Base-by-base conservation (phyloP, 495 filamentous ascomycete genomes). In the Penicillium parvum region DNA sequence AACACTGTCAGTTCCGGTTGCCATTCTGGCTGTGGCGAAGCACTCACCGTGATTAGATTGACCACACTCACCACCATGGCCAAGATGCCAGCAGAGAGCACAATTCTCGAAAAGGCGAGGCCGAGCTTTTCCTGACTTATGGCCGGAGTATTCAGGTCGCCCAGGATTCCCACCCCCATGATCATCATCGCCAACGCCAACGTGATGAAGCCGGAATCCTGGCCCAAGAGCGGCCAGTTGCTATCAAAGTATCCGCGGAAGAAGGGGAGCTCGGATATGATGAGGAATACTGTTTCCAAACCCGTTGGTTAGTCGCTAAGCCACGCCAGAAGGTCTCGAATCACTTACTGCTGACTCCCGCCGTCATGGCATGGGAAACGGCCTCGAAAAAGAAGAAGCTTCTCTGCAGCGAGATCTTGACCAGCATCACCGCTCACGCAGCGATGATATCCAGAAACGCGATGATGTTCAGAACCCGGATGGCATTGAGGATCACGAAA, bases 381-480 rank as follows among this genome's bases (percentile, higher is more conserved):
- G 81, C 85, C 61, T 96, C 86, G 71, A 96, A 96, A 73, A 98
- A 92, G 70, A 89, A 90, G 67, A 90, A 96, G 59, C 77, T 81
- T 32, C 78, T 81, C 32, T 73, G 64, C 37, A 81, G 69, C 47
- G 85, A 81, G 37, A 87, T 91, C 65, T 88, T 91, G 61, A 91
- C 76, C 40, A 95, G 76, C 83, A 95, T 91, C 39, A 87, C 78
- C 49, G 81, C 82, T 58, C 82, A 83, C 10, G 86, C 83, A 27
- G 80, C 76, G 50, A 89, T 84, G 37, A 88, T 77, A 34, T 85
- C 75, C 23, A 84, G 64, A 11, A 98, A 79, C 42, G 75, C 72
- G 55, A 92, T 82, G 60, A 96, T 80, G 63, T 92, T 96, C 63
- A 85, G 67, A 29, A 76, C 81, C 15, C 92, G 90, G 45, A 96